Conservation (phyloP, 164 flowering plant species). For the Vitis rotundifolia region DNA sequence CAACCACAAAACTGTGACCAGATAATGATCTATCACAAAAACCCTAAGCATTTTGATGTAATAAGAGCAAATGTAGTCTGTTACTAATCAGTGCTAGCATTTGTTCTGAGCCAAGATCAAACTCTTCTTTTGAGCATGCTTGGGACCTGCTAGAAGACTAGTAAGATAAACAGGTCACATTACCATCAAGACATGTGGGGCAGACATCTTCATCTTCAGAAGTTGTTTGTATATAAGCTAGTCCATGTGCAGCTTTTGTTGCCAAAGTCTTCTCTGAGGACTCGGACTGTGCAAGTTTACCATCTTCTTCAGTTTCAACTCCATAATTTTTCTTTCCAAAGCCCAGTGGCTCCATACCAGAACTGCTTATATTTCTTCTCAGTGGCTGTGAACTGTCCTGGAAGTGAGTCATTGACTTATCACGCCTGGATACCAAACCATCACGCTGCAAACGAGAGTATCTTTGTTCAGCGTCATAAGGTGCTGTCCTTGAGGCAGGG, state of each 20-base stretch:
- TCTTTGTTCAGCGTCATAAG: constrained; percentile 50
- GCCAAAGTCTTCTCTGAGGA: constrained; percentile 37
- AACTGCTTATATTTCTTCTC: constrained; percentile 27
- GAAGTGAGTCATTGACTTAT: constrained; percentile 49
- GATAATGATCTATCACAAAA: too few species aligned
- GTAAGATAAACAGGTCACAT: constrained; percentile 6
- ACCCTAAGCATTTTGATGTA: too few species aligned
- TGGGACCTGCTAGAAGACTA: too few species aligned
- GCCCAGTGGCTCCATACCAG: constrained; percentile 29
- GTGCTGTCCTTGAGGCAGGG: constrained; percentile 18
- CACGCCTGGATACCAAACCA: constrained; percentile 60
- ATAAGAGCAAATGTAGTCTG: too few species aligned
- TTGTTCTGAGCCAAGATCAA: too few species aligned
- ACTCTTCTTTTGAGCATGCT: too few species aligned
- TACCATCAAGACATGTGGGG: constrained; percentile 79
- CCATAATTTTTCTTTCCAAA: constrained; percentile 44
- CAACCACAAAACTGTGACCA: too few species aligned
- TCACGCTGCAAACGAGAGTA: constrained; percentile 55
- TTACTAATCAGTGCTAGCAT: too few species aligned
- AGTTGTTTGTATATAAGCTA: constrained; percentile 31
- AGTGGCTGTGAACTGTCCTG: constrained; percentile 63
- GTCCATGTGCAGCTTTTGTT: constrained; percentile 37
- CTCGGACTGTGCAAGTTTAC: constrained; percentile 34
- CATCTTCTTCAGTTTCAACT: constrained; percentile 44
- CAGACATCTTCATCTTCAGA: constrained; percentile 72